Base-by-base conservation (phyloP, 441 rosid species). In the Corymbia calophylla region DNA sequence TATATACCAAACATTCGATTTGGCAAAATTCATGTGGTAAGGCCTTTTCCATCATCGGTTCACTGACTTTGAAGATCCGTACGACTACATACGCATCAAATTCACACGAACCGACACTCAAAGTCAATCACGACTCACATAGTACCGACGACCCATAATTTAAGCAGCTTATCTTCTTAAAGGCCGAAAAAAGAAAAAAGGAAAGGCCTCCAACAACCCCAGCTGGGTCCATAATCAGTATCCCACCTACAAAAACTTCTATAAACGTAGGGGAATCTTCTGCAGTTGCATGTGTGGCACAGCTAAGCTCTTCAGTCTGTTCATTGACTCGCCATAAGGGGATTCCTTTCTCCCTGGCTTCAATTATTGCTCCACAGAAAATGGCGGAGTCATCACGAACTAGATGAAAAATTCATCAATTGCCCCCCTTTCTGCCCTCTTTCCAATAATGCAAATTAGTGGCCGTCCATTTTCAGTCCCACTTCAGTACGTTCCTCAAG, bases 371-470 rank as follows among this genome's bases (percentile, higher is more conserved):
- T n/a, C 15, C 2, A 88, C 0, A 55, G 89, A 86, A 15, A 47
- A 82, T 51, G 31, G 23, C 39, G 87, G 64, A 90, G 60, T 89
- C n/a, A n/a, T n/a, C n/a, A n/a, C n/a, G n/a, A n/a, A n/a, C n/a
- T n/a, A 86, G 60, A 88, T 70, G 90, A 88, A 90, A 90, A 90
- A 87, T 64, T 86, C 14, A 89, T 87, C 31, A 47, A 64, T 49
- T 64, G 6, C 17, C 44, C 39, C 4, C 29, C 73, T 16, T 1
- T 31, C 51, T 4, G 4, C 39, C 6, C 39, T 21, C 49, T 39
- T 39, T 73, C 39, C 88, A 87, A 87, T 87, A 87, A 87, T 87
- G 88, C 56, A 44, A 48, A 15, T 10, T 16, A 68, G 56, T 48
- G 51, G 21, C 82, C 53, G 19, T 73, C 39, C 49, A 73, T 21